phyloP scores from a whole-genome alignment of 805 yeast species.

The Starmerella sirachaensis region DNA sequence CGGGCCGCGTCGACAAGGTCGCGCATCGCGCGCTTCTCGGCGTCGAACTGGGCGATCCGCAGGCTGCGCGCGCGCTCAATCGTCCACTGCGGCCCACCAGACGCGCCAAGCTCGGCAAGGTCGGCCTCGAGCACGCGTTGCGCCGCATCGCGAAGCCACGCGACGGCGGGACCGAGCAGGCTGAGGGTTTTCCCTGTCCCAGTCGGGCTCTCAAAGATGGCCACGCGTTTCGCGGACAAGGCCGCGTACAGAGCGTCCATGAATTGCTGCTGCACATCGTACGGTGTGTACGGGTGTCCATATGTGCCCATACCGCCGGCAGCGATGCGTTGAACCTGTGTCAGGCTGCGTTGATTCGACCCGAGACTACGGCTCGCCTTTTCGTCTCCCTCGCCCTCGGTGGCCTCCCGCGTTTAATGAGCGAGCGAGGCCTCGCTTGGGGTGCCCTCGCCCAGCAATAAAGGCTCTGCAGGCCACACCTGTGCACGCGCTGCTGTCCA shows the following conservation, averaged over 20 bases:
- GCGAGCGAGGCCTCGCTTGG: too few relatives aligned
- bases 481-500: too few relatives aligned
- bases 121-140: slow-evolving; percentile 15
- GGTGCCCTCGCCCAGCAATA: too few relatives aligned
- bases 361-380: too few relatives aligned
- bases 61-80: slow-evolving; percentile 30
- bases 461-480: too few relatives aligned
- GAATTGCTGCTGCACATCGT: slow-evolving; percentile 60
- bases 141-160: slow-evolving; percentile 56
- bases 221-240: slow-evolving; percentile 44
- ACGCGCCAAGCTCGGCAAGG: slow-evolving; percentile 27
- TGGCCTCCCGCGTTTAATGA: too few relatives aligned
- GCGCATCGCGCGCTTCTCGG: slow-evolving; percentile 22
- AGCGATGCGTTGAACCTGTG: too few relatives aligned
- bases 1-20: slow-evolving; percentile 16
- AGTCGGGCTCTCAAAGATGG: slow-evolving; percentile 84
- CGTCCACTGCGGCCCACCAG: slow-evolving; percentile 65
- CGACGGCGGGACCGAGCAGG: slow-evolving; percentile 68
- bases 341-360: too few relatives aligned
- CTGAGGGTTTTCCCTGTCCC: slow-evolving; percentile 88
- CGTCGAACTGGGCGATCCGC: slow-evolving; percentile 16
- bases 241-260: slow-evolving; percentile 66
- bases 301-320: too few relatives aligned
- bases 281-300: slow-evolving; percentile 74
- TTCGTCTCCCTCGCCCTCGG: too few relatives aligned